Conservation (phyloP, 495 filamentous ascomycete species). For the Neurospora hispaniola region DNA sequence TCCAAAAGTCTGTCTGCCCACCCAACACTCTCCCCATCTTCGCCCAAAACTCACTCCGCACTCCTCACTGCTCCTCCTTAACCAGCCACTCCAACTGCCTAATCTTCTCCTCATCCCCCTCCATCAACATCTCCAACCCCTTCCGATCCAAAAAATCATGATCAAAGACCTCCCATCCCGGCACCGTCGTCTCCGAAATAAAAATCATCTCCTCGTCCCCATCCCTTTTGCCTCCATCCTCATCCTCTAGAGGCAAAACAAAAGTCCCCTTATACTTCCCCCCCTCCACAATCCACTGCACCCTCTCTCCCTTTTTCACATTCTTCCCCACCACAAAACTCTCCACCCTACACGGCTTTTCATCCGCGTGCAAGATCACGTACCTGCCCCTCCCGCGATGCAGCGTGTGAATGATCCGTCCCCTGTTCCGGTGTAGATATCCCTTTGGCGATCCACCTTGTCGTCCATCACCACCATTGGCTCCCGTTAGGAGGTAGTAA, state of each 20-base stretch:
- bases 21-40: background rate
- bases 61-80: background rate
- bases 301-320: slow-evolving; percentile 42
- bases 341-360: slow-evolving; percentile 39
- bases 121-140: slow-evolving; percentile 37
- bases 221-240: slow-evolving; percentile 27
- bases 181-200: slow-evolving; percentile 58
- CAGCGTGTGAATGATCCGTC: slow-evolving; percentile 49
- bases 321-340: slow-evolving; percentile 51
- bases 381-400: slow-evolving; percentile 50
- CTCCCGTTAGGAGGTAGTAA: slow-evolving; percentile 51
- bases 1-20: background rate
- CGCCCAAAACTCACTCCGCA: background rate
- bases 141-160: slow-evolving; percentile 47
- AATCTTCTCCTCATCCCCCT: slow-evolving; percentile 25
- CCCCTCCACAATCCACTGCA: slow-evolving; percentile 61
- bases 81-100: slow-evolving; percentile 41
- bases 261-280: slow-evolving; percentile 54
- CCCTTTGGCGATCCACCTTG: slow-evolving; percentile 34
- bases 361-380: slow-evolving; percentile 44
- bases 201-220: slow-evolving; percentile 23
- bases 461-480: background rate
- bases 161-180: slow-evolving; percentile 54
- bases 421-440: slow-evolving; percentile 50
- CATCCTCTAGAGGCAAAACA: slow-evolving; percentile 38